Base-by-base conservation (phyloP, 352 stramenopile species). In the Phytophthora hibernalis region DNA sequence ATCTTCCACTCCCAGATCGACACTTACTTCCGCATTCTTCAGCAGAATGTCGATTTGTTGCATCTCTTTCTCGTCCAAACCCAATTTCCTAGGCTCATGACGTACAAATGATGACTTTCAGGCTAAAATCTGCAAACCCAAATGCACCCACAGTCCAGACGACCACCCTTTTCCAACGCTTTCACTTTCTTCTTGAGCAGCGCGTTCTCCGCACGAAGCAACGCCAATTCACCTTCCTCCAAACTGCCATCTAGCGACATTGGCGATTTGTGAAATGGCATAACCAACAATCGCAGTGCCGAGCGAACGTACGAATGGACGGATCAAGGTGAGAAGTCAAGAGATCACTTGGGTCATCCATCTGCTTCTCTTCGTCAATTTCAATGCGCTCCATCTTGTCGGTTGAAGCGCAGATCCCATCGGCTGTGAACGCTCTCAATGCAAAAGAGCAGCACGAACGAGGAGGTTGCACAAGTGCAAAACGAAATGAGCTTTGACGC, bases 11-110 rank as follows among this genome's bases (percentile, higher is more conserved):
- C 2, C 26, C 2, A 30, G 26, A 6, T 21, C 16, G 13, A 35
- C 7, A 11, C n/a, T 7, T 33, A 83, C 77, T 55, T 90, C 82
- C 37, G 87, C 87, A 76, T 87, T 91, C 66, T 87, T 85, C 16
- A 95, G 63, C n/a, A 95, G 35, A n/a, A 72, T 62, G 24, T 93
- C 82, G 50, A 95, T 92, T 30, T 85, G 80, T 28, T 89, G 68
- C 35, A 95, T 77, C 40, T 92, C 83, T 5, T 70, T 57, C 16
- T 89, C 81, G 24, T 89, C 77, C 0, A 90, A 61, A 0, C 83
- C 54, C 1, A 89, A 54, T 51, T 77, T 88, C 16, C 81, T 92
- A 12, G n/a, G n/a, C n/a, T n/a, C 11, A 54, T 11, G 7, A 21
- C 40, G n/a, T 8, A 60, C 16, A 43, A 61, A 13, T 0, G 8